Evolutionary conservation across 2,329 filamentous ascomycete genomes (phyloP).

Genomic region (Stylonectria norvegica): DNA sequence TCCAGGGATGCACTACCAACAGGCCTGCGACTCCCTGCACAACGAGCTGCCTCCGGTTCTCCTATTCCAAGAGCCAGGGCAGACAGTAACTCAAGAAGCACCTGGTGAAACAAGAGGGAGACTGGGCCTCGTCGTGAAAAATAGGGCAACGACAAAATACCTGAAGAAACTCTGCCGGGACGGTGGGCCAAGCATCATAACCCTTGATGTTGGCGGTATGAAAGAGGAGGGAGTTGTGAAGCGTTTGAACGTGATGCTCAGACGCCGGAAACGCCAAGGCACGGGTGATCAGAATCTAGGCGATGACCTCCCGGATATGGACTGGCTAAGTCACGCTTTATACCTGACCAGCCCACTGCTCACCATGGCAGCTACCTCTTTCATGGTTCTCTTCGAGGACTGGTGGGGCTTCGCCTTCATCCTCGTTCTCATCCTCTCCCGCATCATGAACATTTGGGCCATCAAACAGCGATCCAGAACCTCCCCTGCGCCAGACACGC

Average conservation of each 20-base stretch:
- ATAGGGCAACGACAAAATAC: constrained; percentile 52
- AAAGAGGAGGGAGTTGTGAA: constrained; percentile 22
- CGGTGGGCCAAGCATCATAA: constrained; percentile 20
- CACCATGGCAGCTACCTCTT: constrained; percentile 41
- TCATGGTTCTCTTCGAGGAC: constrained; percentile 47
- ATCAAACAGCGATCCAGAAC: constrained; percentile 48
- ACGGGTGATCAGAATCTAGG: constrained; percentile 20
- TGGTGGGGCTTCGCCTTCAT: constrained; percentile 51
- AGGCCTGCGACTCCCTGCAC: constrained; percentile 50
- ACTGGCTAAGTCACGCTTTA: constrained; percentile 46
- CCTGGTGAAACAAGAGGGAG: constrained; percentile 8
- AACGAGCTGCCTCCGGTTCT: constrained; percentile 36
- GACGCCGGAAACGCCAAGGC: constrained; percentile 7
- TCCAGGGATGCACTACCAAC: constrained; percentile 59
- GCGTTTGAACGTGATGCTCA: constrained; percentile 7
- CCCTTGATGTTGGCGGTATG: constrained; percentile 27
- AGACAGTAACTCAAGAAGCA: constrained; percentile 10
- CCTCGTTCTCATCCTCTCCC: constrained; percentile 48
- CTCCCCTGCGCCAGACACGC: constrained; percentile 4
- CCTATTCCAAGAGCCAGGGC: constrained; percentile 19
- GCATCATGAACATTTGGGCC: constrained; percentile 53
- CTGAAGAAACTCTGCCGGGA: constrained; percentile 28
- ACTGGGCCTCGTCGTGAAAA: constrained; percentile 41
- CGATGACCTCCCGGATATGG: constrained; percentile 32
- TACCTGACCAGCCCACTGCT: constrained; percentile 47